Evolutionary conservation across 768 basidiomycete genomes (phyloP), one percentile per base, ranked within the genome.

Genomic region (Kwoniella botswanensis): DNA sequence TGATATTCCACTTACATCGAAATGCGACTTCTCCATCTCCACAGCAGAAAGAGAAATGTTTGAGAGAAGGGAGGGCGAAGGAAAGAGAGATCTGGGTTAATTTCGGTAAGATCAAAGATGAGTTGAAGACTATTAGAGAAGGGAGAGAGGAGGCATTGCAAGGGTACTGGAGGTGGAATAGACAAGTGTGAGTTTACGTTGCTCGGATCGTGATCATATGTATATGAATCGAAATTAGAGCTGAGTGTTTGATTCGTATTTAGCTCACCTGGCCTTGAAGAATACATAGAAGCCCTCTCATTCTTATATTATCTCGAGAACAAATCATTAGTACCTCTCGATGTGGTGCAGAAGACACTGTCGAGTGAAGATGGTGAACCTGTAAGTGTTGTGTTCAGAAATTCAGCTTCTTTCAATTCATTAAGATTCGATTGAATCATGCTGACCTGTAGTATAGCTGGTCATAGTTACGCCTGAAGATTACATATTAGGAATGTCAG

Each of bases 261-360:
- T 42, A 86, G 82, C 29, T 84, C 86, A 10, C 84, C 84, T 2
- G 86, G 95, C 3, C 84, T 98, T 35, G 94, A 98, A 83, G 97
- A 98, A 84, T 98, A 94, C 84, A 93, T 98, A 73, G 97, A 98
- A 83, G 94, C 92, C 1, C 85, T 94, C 67, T 91, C 93, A 76
- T 94, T 98, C 80, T 87, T 92, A 0, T 88, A 94, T 82, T 98
- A 92, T 80, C 87, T 96, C 61, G 88, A 92, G 68, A 85, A 90
- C 74, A 86, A 87, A 42, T 82, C 87, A 2, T 85, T 97, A 66
- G 88, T 97, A 65, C 86, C 90, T 15, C 69, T 82, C 1, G 67
- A 64, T 17, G 86, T 90, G 74, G 91, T 92, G 18, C 91, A 93
- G 78, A 74, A 85, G 15, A 86, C 89, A 0, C 84, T 97, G 44